Evolutionary conservation across 179 eudicot genomes (phyloP).

Genomic region (Beta corolliflora): DNA sequence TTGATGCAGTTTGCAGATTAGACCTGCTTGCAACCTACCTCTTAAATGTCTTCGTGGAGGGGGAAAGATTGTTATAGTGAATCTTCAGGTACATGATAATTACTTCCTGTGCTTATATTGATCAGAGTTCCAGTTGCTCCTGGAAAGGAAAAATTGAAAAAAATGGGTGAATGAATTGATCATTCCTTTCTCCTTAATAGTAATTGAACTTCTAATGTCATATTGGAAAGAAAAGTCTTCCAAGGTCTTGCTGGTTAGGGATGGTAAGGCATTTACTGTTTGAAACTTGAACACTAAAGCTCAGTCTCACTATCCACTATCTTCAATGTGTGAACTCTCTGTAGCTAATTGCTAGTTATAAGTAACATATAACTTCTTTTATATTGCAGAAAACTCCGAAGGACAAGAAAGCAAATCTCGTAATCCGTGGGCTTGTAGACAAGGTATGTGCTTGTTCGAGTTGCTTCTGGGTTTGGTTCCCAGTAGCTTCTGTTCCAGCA

Average conservation of each 20-base stretch:
- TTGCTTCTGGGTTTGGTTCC: slow-evolving; percentile 9
- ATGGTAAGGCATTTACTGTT: not conserved
- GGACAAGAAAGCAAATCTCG: slow-evolving; percentile 81
- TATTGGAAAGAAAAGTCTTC: not conserved
- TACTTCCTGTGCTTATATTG: not conserved
- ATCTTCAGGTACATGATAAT: slow-evolving; percentile 77
- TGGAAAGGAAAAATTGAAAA: not conserved
- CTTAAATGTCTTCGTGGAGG: slow-evolving; percentile 82
- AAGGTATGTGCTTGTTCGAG: slow-evolving; percentile 49
- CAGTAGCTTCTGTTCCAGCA: not conserved
- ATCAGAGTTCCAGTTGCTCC: not conserved
- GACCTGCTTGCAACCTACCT: slow-evolving; percentile 96
- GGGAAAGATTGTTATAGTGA: slow-evolving; percentile 89
- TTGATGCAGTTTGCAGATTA: slow-evolving; percentile 92
- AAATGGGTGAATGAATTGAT: not conserved
- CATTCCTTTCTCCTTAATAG: not conserved
- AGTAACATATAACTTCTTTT: not conserved
- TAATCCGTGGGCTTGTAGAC: slow-evolving; percentile 81
- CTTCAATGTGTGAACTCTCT: not conserved
- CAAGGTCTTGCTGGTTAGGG: not conserved
- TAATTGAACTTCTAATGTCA: slow-evolving; percentile 8
- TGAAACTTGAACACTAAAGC: not conserved
- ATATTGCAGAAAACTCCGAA: slow-evolving; percentile 75
- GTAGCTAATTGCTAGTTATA: not conserved
- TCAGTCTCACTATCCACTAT: not conserved